Conservation (phyloP, 352 stramenopile genomes). For the Phytopythium kandeliae region DNA sequence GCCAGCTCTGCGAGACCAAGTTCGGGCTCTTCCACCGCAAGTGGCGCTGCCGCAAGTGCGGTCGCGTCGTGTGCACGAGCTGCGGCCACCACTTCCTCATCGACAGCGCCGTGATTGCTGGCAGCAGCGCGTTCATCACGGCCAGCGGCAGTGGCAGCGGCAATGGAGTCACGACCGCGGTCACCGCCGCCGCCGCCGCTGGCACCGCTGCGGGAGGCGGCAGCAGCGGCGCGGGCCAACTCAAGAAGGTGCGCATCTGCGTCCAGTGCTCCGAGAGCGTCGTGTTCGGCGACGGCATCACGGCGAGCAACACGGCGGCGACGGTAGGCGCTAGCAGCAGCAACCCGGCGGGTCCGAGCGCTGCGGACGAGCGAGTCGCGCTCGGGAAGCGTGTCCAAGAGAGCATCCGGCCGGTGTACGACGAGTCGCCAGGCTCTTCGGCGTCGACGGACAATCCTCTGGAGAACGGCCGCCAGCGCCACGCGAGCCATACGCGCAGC, state of each 20-base stretch:
- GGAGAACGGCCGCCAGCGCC: constrained; percentile 3
- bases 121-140: constrained; percentile 3
- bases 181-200: neutral
- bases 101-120: neutral
- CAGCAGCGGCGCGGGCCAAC: constrained; percentile 6
- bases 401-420: constrained; percentile 32
- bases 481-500: neutral
- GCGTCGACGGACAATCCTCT: constrained; percentile 8
- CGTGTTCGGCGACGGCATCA: constrained; percentile 14
- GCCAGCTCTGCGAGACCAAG: constrained; percentile 41
- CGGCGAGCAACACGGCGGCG: constrained; percentile 4
- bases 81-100: constrained; percentile 29
- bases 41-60: constrained; percentile 68
- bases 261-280: constrained; percentile 48
- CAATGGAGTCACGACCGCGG: neutral
- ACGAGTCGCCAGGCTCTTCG: constrained; percentile 15
- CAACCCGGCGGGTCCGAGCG: neutral
- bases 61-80: constrained; percentile 60
- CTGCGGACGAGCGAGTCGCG: no score
- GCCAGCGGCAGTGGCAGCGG: constrained; percentile 3
- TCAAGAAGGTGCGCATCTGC: constrained; percentile 72
- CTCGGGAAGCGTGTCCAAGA: constrained; percentile 9
- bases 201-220: neutral
- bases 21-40: constrained; percentile 66
- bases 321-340: constrained; percentile 7